These are phyloP conservation scores for Kodamaea leandrae DNA, from an alignment of 805 yeast species.

Conservation along the genomic window DNA sequence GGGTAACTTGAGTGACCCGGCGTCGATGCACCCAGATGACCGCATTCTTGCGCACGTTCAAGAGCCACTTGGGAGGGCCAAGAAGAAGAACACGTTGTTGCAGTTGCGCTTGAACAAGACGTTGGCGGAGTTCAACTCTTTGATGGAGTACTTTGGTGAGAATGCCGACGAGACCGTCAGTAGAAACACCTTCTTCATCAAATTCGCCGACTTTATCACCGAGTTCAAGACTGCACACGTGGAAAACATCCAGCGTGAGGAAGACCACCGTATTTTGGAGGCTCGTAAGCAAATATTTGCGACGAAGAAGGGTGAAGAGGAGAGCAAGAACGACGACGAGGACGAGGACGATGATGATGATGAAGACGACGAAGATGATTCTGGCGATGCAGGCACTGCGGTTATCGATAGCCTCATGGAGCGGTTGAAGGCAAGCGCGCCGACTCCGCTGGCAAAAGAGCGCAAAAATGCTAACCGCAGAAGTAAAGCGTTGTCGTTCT, in stretches of 20 bases:
- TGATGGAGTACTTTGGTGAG: constrained; percentile 90
- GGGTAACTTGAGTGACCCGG: constrained; percentile 83
- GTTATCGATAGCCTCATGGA: constrained; percentile 33
- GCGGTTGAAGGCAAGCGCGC: constrained; percentile 30
- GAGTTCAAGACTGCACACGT: constrained; percentile 78
- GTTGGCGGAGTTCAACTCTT: constrained; percentile 58
- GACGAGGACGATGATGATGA: constrained; percentile 18
- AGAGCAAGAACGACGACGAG: constrained; percentile 11
- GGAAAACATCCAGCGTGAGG: constrained; percentile 79
- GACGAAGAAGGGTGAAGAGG: not conserved
- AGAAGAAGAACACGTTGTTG: constrained; percentile 62
- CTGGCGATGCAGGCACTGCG: constrained; percentile 19
- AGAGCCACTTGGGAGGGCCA: constrained; percentile 72
- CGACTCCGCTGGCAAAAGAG: constrained; percentile 17
- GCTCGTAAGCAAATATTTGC: constrained; percentile 30
- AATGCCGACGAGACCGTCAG: constrained; percentile 68
- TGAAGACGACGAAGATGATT: constrained; percentile 13
- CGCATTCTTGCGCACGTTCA: constrained; percentile 57
- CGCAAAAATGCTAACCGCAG: constrained; percentile 23
- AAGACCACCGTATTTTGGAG: constrained; percentile 56
- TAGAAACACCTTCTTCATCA: constrained; percentile 67
- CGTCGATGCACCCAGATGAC: constrained; percentile 81
- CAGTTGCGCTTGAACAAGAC: constrained; percentile 63
- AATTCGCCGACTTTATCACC: constrained; percentile 72
- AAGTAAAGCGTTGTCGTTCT: constrained; percentile 34